These are phyloP conservation scores for Golubevia pallescens DNA, from an alignment of 1,284 basidiomycete genomes.

Conservation along the genomic window DNA sequence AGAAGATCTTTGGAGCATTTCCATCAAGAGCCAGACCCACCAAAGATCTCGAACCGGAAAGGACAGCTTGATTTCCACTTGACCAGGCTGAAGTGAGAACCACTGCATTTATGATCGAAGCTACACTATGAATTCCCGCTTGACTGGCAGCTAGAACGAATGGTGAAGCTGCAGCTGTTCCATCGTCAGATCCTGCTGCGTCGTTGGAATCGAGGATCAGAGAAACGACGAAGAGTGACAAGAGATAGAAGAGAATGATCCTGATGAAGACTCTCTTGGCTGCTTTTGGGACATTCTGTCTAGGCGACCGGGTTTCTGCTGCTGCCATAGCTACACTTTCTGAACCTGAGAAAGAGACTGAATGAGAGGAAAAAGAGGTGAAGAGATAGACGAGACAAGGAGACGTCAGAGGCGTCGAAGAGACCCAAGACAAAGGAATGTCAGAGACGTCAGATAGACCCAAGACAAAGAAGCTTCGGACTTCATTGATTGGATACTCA, in stretches of 20 bases:
- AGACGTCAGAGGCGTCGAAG: constrained; percentile 27
- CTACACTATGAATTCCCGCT: neutral
- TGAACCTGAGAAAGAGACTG: too few species aligned
- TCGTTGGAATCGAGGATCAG: constrained; percentile 27
- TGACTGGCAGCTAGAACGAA: constrained; percentile 10
- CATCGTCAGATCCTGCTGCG: neutral
- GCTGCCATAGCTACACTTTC: constrained; percentile 24
- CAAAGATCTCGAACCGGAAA: constrained; percentile 2
- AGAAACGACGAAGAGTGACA: constrained; percentile 26
- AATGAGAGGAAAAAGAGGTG: too few species aligned
- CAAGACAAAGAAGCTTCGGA: too few species aligned
- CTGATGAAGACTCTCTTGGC: constrained; percentile 73
- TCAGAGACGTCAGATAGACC: too few species aligned
- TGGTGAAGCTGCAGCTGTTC: constrained; percentile 7
- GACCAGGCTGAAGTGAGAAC: constrained; percentile 11
- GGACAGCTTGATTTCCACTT: constrained; percentile 7
- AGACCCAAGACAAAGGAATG: too few species aligned
- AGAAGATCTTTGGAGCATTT: neutral
- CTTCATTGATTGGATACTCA: too few species aligned
- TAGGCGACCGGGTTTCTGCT: constrained; percentile 36
- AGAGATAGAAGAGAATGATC: constrained; percentile 73
- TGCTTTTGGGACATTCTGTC: constrained; percentile 31
- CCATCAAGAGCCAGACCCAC: constrained; percentile 2
- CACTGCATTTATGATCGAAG: constrained; percentile 8
- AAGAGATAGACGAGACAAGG: constrained; percentile 6